Conservation (phyloP, 306 rosid genomes). For the Quercus parvula region DNA sequence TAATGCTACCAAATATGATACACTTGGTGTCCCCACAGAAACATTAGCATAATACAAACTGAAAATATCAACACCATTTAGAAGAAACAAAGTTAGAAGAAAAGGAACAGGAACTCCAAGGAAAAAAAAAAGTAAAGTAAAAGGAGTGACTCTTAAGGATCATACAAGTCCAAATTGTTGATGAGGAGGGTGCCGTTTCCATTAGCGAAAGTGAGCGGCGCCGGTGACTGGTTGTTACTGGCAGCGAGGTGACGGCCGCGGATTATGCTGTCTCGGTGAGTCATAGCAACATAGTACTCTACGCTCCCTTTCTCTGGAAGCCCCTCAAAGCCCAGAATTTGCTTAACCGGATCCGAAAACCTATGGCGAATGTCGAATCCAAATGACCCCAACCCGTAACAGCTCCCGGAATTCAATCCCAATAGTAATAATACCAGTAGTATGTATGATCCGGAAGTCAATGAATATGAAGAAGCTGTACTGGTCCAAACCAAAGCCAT, state of each 20-base stretch:
- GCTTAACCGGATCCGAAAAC: conserved; percentile 67
- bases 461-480: too few relatives aligned
- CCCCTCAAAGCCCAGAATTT: conserved; percentile 38
- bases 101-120: too few relatives aligned
- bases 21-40: too few relatives aligned
- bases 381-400: conserved; percentile 38
- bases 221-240: neutral
- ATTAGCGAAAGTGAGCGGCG: conserved; percentile 42
- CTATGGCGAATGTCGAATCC: conserved; percentile 68
- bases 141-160: too few relatives aligned
- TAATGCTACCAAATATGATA: conserved; percentile 36
- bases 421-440: conserved; percentile 2
- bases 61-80: too few relatives aligned
- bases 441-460: neutral
- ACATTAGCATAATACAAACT: too few relatives aligned
- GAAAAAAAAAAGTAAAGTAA: too few relatives aligned
- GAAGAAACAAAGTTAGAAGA: too few relatives aligned
- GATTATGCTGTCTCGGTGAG: conserved; percentile 51
- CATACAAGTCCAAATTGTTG: too few relatives aligned
- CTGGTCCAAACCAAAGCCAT: conserved; percentile 21
- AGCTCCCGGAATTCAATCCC: conserved; percentile 22
- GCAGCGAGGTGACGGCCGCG: conserved; percentile 56
- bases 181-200: neutral
- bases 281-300: conserved; percentile 62
- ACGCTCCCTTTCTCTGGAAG: conserved; percentile 60